Base-by-base conservation (phyloP, 2,329 filamentous ascomycete species). In the Colletotrichum agaves region DNA sequence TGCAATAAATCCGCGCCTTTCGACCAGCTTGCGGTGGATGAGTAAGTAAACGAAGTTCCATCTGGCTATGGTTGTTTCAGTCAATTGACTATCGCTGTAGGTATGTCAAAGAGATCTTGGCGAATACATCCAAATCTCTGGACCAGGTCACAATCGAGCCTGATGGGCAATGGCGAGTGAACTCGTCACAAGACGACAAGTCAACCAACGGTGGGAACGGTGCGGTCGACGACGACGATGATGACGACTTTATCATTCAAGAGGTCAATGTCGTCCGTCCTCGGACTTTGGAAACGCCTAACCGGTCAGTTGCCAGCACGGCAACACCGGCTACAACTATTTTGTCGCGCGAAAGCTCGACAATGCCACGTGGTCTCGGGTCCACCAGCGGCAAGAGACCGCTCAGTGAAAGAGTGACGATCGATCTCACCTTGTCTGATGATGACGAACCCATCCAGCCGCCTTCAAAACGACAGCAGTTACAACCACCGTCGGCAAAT, bases 71-170 rank as follows among this genome's bases (percentile, higher is more conserved):
- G 12, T 4, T 21, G 17, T 5, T 21, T 5, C 3, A 4, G 27
- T 13, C n/a, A n/a, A 57, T 73, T 76, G 58, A 74, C 62, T 2
- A 7, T 5, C 3, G 27, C 6, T 17, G 8, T 43, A 93, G 91
- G 74, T 97, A 97, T 76, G 94, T 97, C 15, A 89, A 91, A 74
- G 92, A 97, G 71, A 98, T 99, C 61, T 81, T 99, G 27, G 84
- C 87, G 63, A 89, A 87, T 37, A 97, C 95, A 0, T 80, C 90
- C 0, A 84, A 84, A 44, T 89, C 87, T 19, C 83, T 91, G 0
- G 94, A 98, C 63, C 92, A 97, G 72, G 94, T 98, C 27, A 94
- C 91, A 1, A 93, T 99, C 46, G 93, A 98, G 73, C 93, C 95
- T 1, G 87, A 94, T 71, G 96, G 95, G 3, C 84, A 85, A 72